Evolutionary conservation across 1,139 yeast species (phyloP).

Genomic region (Suhomyces panamericanus): DNA sequence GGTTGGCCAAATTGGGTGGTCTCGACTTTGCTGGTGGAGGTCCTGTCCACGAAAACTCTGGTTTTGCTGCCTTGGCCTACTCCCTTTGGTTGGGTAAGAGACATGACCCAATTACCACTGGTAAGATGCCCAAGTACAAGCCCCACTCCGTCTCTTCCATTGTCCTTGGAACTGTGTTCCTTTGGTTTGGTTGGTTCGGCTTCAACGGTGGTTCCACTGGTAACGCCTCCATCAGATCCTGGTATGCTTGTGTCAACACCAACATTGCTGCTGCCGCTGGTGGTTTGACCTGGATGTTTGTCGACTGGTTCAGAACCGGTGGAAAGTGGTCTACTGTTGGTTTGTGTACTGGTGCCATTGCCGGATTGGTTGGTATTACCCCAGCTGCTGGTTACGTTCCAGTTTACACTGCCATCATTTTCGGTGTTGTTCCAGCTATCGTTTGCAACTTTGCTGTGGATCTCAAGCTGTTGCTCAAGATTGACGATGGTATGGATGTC

Average conservation of each 20-base stretch:
- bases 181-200: conserved; percentile 99
- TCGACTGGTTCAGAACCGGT: conserved; percentile 86
- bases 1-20: conserved; percentile 81
- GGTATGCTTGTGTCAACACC: conserved; percentile 91
- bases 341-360: conserved; percentile 88
- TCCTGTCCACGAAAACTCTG: conserved; percentile 94
- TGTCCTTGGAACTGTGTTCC: conserved; percentile 89
- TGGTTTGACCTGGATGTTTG: conserved; percentile 90
- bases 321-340: conserved; percentile 96
- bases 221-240: conserved; percentile 84
- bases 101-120: conserved; percentile 71
- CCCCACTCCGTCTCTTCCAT: conserved; percentile 89
- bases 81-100: conserved; percentile 91
- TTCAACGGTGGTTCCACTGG: conserved; percentile 98
- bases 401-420: conserved; percentile 79
- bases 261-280: conserved; percentile 91
- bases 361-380: conserved; percentile 93
- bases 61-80: conserved; percentile 92
- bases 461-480: conserved; percentile 65
- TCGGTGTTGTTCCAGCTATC: conserved; percentile 77
- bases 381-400: conserved; percentile 98
- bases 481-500: conserved; percentile 96
- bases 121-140: conserved; percentile 79
- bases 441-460: conserved; percentile 85
- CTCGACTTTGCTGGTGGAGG: conserved; percentile 98